Percentiles rank a stretch among this genome's conserved stretches.
Conservation (phyloP, 225 moss, liverwort and hornwort genomes). For the Rhytidiadelphus loreus region DNA sequence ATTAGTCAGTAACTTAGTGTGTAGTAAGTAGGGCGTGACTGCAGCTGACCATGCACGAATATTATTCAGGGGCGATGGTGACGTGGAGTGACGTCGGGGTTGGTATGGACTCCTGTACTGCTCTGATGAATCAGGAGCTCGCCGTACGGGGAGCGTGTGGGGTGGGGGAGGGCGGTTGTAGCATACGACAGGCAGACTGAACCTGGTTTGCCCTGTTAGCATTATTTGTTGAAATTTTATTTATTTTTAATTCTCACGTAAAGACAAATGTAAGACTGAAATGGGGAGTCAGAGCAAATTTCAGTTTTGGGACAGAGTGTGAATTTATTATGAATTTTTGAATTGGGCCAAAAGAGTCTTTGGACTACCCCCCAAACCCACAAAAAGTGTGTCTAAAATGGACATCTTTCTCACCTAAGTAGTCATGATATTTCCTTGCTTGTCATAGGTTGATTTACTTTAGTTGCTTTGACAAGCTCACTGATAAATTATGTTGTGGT, state of each 20-base stretch:
- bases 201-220: background rate
- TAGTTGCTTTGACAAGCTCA: background rate
- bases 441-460: too few species aligned
- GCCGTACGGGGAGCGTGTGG: background rate
- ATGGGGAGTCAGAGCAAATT: background rate
- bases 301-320: background rate
- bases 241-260: background rate
- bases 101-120: background rate
- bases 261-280: background rate
- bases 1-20: background rate
- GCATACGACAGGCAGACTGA: background rate
- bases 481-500: background rate
- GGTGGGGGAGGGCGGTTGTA: too few species aligned
- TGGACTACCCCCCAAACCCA: background rate
- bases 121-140: background rate
- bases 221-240: too few species aligned
- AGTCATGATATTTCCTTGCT: background rate
- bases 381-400: too few species aligned
- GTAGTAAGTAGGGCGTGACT: background rate
- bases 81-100: background rate
- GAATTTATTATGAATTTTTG: background rate
- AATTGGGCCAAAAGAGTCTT: background rate
- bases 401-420: too few species aligned
- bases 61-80: background rate
- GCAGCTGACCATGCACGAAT: background rate